Percentiles rank a stretch among this genome's conserved stretches.
Evolutionary conservation across 2,329 filamentous ascomycete species (phyloP).

Genomic region (Hirsutella minnesotensis): DNA sequence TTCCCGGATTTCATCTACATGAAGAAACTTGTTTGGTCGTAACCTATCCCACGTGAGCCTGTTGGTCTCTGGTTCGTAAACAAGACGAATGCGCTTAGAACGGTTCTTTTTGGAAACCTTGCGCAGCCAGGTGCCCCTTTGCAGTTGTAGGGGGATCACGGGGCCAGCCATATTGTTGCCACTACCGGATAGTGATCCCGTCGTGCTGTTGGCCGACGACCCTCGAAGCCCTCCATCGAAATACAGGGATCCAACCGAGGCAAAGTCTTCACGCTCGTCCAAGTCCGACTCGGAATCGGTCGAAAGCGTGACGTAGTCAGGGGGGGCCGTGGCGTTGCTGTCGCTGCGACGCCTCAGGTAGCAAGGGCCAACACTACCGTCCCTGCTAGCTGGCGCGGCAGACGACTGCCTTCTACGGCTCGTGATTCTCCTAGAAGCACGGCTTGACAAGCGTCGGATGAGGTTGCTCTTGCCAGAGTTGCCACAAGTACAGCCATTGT

Average conservation of each 20-base stretch:
- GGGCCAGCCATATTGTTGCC: constrained; percentile 46
- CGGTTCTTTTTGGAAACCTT: constrained; percentile 81
- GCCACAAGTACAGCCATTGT: constrained; percentile 16
- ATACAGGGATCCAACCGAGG: constrained; percentile 23
- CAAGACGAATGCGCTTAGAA: constrained; percentile 55
- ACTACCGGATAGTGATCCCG: constrained; percentile 32
- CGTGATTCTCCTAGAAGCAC: constrained; percentile 57
- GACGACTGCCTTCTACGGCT: constrained; percentile 65
- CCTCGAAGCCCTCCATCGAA: constrained; percentile 33
- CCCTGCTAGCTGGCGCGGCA: constrained; percentile 62
- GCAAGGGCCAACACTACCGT: constrained; percentile 80
- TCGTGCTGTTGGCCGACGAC: constrained; percentile 35
- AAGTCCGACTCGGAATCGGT: constrained; percentile 48
- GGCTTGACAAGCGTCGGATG: constrained; percentile 76
- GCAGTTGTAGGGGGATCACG: constrained; percentile 63
- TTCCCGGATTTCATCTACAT: constrained; percentile 90
- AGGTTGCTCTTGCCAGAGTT: constrained; percentile 33
- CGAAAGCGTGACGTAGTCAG: constrained; percentile 27
- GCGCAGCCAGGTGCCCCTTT: constrained; percentile 64
- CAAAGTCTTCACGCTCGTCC: constrained; percentile 34
- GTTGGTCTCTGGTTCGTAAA: constrained; percentile 70
- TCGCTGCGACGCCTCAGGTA: constrained; percentile 81
- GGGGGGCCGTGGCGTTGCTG: constrained; percentile 62
- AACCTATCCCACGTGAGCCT: constrained; percentile 81
- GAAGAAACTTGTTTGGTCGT: constrained; percentile 71